Base-by-base conservation (phyloP, 345 rosid species). In the Populus deltoides region DNA sequence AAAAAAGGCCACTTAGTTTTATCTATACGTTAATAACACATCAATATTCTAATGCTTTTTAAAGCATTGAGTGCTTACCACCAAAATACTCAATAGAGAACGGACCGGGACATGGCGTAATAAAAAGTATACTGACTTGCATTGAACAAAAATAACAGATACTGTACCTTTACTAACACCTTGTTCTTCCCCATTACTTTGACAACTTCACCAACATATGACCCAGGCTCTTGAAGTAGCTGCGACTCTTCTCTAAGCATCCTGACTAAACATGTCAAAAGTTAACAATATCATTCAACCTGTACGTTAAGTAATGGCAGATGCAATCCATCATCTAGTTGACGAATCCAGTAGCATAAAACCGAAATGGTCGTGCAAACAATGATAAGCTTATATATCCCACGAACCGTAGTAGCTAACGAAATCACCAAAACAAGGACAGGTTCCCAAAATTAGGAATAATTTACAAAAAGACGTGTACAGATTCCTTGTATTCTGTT, bases 121-220 rank as follows among this genome's bases (percentile, higher is more conserved):
- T 12, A 62, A 35, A 66, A 75, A 27, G 39, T 6, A 35, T 13
- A 66, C 17, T 35, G 5, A 66, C 69, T 35, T 13, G 47, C 31
- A 70, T 4, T 36, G 55, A 25, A 39, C 18, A 10, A 69, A 9
- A 8, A 68, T 20, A 9, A 38, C 35, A 53, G 36, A 18, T 7
- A 39, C 35, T 27, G 6, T 85, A 90, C 99, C 98, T 96, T 96
- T 70, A 96, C 98, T 66, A 93, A 81, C 77, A 96, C 99, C 83
- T 92, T 96, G 81, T 96, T 96, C 83, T 96, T 96, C 3, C 98
- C 99, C 99, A 96, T 96, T 13, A 92, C 98, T 91, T 96, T 96
- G 47, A 96, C 99, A 81, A 92, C 99, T 82, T 96, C 99, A 39
- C 99, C 99, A 74, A 96, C 99, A 89, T 96, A 96, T 59, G 99